phyloP scores from a whole-genome alignment of 768 basidiomycete genomes.

The Russula sp. region DNA sequence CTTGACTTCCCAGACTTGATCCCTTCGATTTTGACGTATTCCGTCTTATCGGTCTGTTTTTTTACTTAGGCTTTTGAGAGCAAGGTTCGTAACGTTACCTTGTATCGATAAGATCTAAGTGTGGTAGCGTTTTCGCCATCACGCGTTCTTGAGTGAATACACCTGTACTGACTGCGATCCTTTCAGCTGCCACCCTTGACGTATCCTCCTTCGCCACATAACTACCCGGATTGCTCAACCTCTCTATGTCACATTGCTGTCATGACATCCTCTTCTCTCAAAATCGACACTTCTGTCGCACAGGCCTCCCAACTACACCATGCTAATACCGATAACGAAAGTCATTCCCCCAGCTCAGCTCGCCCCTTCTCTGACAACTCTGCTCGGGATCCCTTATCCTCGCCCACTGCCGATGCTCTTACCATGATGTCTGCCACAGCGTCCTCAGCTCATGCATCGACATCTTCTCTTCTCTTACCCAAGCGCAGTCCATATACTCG shows the following conservation, averaged over 20 bases:
- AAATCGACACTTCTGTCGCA: slow-evolving; percentile 38
- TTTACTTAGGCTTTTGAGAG: neutral
- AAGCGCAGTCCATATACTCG: slow-evolving; percentile 32
- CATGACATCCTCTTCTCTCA: slow-evolving; percentile 36
- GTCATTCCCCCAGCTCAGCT: slow-evolving; percentile 11
- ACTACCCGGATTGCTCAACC: slow-evolving; percentile 20
- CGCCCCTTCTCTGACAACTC: slow-evolving; percentile 27
- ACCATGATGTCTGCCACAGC: slow-evolving; percentile 23
- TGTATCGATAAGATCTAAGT: slow-evolving; percentile 7
- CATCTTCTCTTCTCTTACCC: slow-evolving; percentile 34
- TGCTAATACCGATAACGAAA: slow-evolving; percentile 25
- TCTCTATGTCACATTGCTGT: slow-evolving; percentile 28
- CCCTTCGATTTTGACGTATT: neutral
- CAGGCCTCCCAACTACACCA: slow-evolving; percentile 30
- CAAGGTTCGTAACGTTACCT: slow-evolving; percentile 16
- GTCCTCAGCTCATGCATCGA: slow-evolving; percentile 31
- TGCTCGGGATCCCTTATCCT: slow-evolving; percentile 18
- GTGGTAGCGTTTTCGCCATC: neutral
- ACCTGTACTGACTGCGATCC: too few species aligned
- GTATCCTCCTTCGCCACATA: neutral
- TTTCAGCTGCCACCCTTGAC: neutral
- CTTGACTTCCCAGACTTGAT: neutral
- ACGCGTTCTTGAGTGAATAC: neutral
- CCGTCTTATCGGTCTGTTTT: slow-evolving; percentile 13
- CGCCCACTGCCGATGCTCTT: slow-evolving; percentile 27